Base-by-base conservation (phyloP, 345 rosid genomes). In the Stellera chamaejasme region DNA sequence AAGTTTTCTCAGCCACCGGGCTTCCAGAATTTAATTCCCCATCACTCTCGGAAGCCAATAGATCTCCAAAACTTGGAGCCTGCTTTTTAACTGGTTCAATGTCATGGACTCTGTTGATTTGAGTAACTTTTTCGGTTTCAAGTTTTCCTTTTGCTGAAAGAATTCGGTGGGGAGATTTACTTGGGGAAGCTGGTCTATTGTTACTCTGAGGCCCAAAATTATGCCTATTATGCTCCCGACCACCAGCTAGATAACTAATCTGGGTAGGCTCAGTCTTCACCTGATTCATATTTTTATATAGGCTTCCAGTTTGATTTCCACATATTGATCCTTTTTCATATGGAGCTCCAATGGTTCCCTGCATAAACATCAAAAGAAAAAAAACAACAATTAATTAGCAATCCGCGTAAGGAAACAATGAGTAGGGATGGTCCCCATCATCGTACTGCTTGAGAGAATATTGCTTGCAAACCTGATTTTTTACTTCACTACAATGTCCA, bases 1-100 rank as follows among this genome's bases (percentile, higher is more conserved):
- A 67, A 62, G 95, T 86, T 72, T 82, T 88, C 81, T 92, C 98
- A 3, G 55, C 66, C 45, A 75, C 67, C 2, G 76, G 81, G 59
- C 54, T 64, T 39, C 56, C 77, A 13, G 70, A 55, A 1, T 66
- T 72, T 58, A 72, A 63, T 64, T 78, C 66, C 79, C 73, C 73
- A 51, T 68, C 66, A 47, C 79, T 79, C 58, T 84, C 85, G 13
- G 56, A 63, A 10, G 82, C 82, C 76, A 88, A 68, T 44, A 83
- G 70, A 55, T 83, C 79, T 48, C 58, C 49, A 54, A 82, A 72
- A 63, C 36, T 80, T 51, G 52, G 73, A 54, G 69, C 54, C 27
- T 13, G 41, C 58, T 72, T 74, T 19, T 49, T 15, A 47, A 14
- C 47, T 10, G 59, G 63, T 63, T 62, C 62, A 43, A 26, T 6